These are phyloP conservation scores for Raphanus hybrid DNA, from an alignment of 441 rosid genomes.

Conservation along the genomic window DNA sequence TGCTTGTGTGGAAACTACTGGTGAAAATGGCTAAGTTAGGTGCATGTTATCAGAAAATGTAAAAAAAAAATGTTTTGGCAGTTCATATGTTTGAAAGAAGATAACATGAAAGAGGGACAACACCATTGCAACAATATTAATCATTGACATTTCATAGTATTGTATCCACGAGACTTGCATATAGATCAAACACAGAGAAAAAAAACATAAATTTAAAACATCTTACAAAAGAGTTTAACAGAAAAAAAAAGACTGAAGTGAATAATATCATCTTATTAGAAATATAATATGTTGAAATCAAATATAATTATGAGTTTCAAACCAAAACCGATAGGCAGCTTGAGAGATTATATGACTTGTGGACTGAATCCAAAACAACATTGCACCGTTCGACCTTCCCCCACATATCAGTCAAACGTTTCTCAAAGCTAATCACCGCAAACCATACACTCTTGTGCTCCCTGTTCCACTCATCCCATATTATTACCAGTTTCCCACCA, in stretches of 20 bases:
- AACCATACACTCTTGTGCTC: neutral
- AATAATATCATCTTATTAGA: neutral
- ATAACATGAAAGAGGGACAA: neutral
- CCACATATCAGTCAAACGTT: neutral
- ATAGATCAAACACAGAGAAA: too few species aligned
- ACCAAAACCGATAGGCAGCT: neutral
- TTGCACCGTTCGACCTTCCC: neutral
- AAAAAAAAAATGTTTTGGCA: too few species aligned
- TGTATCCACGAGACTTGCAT: too few species aligned
- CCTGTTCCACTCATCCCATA: neutral
- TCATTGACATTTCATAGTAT: too few species aligned
- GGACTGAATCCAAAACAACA: neutral
- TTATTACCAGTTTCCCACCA: neutral
- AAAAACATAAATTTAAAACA: too few species aligned
- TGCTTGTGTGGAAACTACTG: too few species aligned
- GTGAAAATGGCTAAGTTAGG: neutral
- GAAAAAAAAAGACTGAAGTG: too few species aligned
- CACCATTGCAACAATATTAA: neutral
- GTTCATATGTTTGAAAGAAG: neutral
- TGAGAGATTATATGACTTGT: neutral
- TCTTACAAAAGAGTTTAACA: too few species aligned
- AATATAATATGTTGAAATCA: neutral
- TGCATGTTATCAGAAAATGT: too few species aligned
- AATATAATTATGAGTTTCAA: neutral
- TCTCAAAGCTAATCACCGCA: neutral